Evolutionary conservation across 75 land plant genomes (phyloP), one percentile per base, ranked within the genome.

Genomic region (Selaginella tamariscina): DNA sequence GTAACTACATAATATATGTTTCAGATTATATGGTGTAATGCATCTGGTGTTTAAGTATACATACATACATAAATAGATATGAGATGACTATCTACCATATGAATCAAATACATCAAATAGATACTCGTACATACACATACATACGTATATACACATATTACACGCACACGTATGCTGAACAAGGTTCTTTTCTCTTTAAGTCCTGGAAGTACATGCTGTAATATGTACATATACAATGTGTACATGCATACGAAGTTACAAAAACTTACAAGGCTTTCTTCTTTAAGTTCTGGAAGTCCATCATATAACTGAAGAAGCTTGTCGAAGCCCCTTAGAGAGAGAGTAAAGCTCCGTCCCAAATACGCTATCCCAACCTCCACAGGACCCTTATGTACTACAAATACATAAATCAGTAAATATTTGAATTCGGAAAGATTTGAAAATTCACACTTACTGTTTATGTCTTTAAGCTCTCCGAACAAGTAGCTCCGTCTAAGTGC

Each of bases 281-380:
- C 70, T 27, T 77, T 59, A 30, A 77, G 32, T 33, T 68, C 71
- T 54, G 33, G 55, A 1, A 77, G 67, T 39, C 76, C 76, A 77
- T 73, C 76, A 65, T 72, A 77, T 30, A 73, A 21, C 28, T 75
- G 76, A 22, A 77, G 75, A 11, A 77, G 28, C 57, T 77, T 77
- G 71, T 77, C 79, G 54, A 77, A 54, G 2, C 79, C 74, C 32
- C 79, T 73, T 2, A 77, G 31, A 54, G 68, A 65, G 18, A 77
- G 75, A 31, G 68, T 54, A 31, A 73, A 31, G 32, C 74, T 75
- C 2, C 75, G 70, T 0, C 79, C 75, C 9, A 65, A 33, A 33
- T 77, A 77, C 13, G 71, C 79, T 1, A 67, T 31, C 15, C 68
- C 71, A 30, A 73, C 23, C 29, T 68, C 60, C 0, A 77, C 0